Evolutionary conservation across 768 basidiomycete genomes (phyloP), one percentile per base, ranked within the genome.

Genomic region (Hericium alpestre): DNA sequence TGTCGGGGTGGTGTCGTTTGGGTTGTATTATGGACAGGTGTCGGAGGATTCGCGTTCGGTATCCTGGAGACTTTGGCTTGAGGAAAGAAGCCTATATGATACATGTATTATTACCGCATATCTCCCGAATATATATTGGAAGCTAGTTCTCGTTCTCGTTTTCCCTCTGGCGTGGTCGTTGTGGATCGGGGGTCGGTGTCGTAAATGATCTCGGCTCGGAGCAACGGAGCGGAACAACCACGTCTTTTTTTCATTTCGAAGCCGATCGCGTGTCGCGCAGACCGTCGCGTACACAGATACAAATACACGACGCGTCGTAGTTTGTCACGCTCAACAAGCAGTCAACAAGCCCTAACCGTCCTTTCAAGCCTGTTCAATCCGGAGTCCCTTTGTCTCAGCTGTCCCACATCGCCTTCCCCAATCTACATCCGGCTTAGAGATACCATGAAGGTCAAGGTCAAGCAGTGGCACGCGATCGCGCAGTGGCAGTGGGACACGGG

Each of bases 381-480:
- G 18, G 18, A 55, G n/a, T n/a, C 41, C 18, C 13, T 38, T 38
- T 40, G 15, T 32, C 52, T 39, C 6, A 23, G 23, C 49, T 7
- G 16, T 20, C n/a, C 52, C 16, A 9, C 22, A 12, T 37, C 20
- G 16, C 38, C 37, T 6, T 43, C 39, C 15, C 47, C 59, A 16
- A n/a, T n/a, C n/a, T n/a, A n/a, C n/a, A n/a, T 25, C 23, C 23
- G 4, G 23, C 23, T 23, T 10, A 5, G 9, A 4, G 25, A 23
- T 8, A 23, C 38, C 50, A 92, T 93, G 91, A 93, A 86, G 67
- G 83, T 93, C 18, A 81, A 72, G 40, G 75, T 95, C 61, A 93
- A 92, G 67, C 79, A 81, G 63, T 93, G 89, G 87, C 83, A 90
- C 69, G 87, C 88, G 3, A 86, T 95, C 41, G 93, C 91, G 0